Percentiles rank a stretch among this genome's conserved stretches.
Conservation (phyloP, 75 land plant genomes). For the Pinus taeda region DNA sequence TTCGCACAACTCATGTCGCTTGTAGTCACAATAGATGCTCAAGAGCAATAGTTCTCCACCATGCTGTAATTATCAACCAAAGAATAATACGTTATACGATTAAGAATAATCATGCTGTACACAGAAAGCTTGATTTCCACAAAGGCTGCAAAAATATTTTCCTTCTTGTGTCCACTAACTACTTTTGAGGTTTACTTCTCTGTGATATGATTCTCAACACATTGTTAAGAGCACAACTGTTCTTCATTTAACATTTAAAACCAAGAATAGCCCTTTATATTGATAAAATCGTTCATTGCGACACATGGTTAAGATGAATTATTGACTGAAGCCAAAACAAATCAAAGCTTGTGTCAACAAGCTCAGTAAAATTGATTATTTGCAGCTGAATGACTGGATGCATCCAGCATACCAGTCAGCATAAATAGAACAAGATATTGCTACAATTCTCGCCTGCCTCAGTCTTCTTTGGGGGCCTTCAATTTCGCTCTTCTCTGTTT, state of each 20-base stretch:
- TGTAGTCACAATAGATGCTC: too few relatives aligned
- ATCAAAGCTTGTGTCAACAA: neutral
- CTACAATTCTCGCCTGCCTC: neutral
- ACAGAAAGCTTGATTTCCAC: too few relatives aligned
- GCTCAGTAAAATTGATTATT: neutral
- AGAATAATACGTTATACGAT: too few relatives aligned
- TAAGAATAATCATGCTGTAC: too few relatives aligned
- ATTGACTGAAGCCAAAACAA: neutral
- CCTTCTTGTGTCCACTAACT: too few relatives aligned
- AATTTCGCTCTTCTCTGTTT: constrained; percentile 7
- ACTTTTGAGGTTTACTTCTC: too few relatives aligned
- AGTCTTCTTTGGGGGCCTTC: constrained; percentile 1
- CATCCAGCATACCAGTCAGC: neutral
- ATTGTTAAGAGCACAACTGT: neutral
- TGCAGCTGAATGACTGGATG: neutral
- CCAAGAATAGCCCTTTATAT: neutral
- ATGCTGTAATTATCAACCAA: too few relatives aligned
- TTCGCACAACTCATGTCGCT: too few relatives aligned
- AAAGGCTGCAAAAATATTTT: too few relatives aligned
- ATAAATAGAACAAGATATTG: neutral
- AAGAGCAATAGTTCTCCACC: too few relatives aligned
- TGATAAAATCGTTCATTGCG: neutral
- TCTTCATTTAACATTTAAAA: neutral
- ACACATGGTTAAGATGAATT: neutral
- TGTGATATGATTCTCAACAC: neutral